phyloP scores from a whole-genome alignment of 768 basidiomycete genomes.

The Suillus decipiens region DNA sequence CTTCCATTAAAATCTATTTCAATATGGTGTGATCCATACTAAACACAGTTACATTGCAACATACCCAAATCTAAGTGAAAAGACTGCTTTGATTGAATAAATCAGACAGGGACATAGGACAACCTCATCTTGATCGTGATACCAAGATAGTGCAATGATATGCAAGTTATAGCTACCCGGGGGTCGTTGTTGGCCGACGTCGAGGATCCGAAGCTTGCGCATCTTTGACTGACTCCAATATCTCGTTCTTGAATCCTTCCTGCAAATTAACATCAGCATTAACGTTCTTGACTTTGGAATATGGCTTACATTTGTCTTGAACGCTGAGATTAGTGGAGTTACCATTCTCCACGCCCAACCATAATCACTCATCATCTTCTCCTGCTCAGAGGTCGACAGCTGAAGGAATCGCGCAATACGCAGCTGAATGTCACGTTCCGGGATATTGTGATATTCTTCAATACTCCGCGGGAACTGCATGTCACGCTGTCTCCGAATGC shows the following conservation, averaged over 20 bases:
- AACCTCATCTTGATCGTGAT: no score
- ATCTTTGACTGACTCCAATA: slow-evolving; percentile 20
- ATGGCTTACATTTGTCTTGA: slow-evolving; percentile 42
- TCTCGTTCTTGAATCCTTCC: slow-evolving; percentile 25
- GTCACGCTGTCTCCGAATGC: slow-evolving; percentile 29
- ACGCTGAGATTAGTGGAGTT: slow-evolving; percentile 42
- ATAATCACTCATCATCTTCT: slow-evolving; percentile 49
- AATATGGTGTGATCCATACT: no score
- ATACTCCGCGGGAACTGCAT: slow-evolving; percentile 34
- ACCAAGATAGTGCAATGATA: no score
- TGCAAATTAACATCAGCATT: slow-evolving; percentile 10
- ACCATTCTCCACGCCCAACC: slow-evolving; percentile 55
- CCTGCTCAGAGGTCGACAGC: slow-evolving; percentile 32
- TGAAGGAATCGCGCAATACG: slow-evolving; percentile 51
- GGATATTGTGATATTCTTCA: slow-evolving; percentile 32
- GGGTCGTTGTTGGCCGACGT: slow-evolving; percentile 6
- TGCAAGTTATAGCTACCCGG: background rate
- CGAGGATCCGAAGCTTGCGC: slow-evolving; percentile 26
- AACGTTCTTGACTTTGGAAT: background rate
- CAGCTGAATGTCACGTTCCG: slow-evolving; percentile 45
- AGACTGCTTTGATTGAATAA: no score
- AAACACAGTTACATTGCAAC: no score
- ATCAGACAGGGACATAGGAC: no score
- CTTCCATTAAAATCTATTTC: no score
- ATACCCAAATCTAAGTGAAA: no score